Evolutionary conservation across 805 yeast species (phyloP), one percentile per base, ranked within the genome.

Genomic region (Myxozyma neglecta): DNA sequence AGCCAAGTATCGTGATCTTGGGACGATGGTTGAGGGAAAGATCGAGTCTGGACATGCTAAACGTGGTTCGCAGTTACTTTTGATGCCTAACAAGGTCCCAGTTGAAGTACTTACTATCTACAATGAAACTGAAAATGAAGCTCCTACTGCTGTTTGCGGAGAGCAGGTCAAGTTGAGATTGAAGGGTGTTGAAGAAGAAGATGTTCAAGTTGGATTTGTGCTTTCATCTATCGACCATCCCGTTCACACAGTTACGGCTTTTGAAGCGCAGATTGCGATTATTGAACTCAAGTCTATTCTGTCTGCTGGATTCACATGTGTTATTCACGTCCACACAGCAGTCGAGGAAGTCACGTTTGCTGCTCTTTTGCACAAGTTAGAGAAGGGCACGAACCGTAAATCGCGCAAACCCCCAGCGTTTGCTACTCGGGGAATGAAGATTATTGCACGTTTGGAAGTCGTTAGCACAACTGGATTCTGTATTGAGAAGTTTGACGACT

Each of bases 351-450:
- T 94, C 56, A 82, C 82, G 32, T 84, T 94, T 73, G 81, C 86
- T 56, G 85, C 86, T 71, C 82, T 94, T 75, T 81, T 91, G 73
- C 98, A 94, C 80, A 91, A 93, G 79, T 81, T 94, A 71, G 96
- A 94, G 77, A 93, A 89, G 81, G 97, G 97, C 66, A 91, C 98
- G 60, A 93, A 93, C 83, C 88, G 97, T 80, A 89, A 86, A 77
- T 89, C 97, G 64, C 94, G 91, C 83, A 91, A 89, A 76, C 89
- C 99, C 39, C 99, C 99, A 64, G 96, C 97, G 55, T 94, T 91
- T 76, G 99, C 98, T 67, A 94, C 93, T 79, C 89, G 90, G 83
- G 99, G 99, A 72, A 93, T 93, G 98, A 93, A 90, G 85, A 85
- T 94, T 70, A 92, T 94, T 75, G 99, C 97, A 39, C 84, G 88